Evolutionary conservation across 169 alveolate genomes (phyloP).

Genomic region (Cryptosporidium parvum): DNA sequence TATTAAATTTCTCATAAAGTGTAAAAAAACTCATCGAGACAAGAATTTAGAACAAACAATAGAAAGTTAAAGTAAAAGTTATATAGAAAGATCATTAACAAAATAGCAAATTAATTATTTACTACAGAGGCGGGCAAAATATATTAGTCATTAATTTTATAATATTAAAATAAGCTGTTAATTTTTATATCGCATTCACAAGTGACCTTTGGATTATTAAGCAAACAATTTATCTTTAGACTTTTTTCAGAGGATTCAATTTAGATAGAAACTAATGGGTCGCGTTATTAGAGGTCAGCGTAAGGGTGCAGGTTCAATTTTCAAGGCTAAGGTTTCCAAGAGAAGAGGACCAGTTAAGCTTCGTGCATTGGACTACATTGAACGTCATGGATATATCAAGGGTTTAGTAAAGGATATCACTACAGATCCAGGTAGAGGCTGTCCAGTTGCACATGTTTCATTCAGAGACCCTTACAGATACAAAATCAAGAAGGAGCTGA

Average conservation of each 20-base stretch:
- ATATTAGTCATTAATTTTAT: not conserved
- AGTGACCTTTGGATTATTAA: conserved; percentile 43
- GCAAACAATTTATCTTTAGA: not conserved
- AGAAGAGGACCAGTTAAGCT: conserved; percentile 97
- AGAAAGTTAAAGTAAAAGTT: too few species aligned
- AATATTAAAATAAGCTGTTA: not conserved
- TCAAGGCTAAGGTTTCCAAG: conserved; percentile 93
- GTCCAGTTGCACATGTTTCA: conserved; percentile 95
- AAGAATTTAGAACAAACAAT: not conserved
- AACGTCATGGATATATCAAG: conserved; percentile 91
- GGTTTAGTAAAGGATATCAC: conserved; percentile 97
- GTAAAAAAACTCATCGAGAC: conserved; percentile 45
- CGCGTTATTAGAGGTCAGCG: conserved; percentile 92
- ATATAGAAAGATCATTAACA: conserved; percentile 1
- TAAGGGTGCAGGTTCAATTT: conserved; percentile 96
- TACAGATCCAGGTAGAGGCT: conserved; percentile 99
- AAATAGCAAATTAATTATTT: conserved; percentile 34
- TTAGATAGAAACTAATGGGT: conserved; percentile 75
- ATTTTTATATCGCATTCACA: not conserved
- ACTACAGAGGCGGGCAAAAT: conserved; percentile 16
- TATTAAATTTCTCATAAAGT: not conserved
- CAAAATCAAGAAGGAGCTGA: conserved; percentile 93
- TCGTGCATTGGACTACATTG: conserved; percentile 92
- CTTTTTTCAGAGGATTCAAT: conserved; percentile 5
- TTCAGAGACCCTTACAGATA: conserved; percentile 98